Conservation (phyloP, 2,329 filamentous ascomycete genomes). For the Fusarium sp. region DNA sequence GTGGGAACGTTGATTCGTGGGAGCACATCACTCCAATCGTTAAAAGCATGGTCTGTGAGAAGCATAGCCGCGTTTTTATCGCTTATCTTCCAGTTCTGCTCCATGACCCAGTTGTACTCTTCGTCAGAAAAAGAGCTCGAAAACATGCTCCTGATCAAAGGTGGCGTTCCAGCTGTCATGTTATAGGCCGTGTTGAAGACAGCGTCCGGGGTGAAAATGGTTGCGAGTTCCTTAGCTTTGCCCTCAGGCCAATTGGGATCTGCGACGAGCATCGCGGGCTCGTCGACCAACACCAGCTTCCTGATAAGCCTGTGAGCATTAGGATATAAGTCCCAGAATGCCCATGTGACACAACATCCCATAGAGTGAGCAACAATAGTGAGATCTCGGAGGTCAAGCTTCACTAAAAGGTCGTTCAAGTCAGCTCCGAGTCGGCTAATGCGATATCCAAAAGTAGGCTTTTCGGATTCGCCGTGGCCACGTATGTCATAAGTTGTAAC, state of each 20-base stretch:
- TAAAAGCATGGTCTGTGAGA: not conserved
- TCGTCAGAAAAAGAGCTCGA: not conserved
- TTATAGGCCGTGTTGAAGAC: not conserved
- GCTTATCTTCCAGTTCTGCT: slow-evolving; percentile 1
- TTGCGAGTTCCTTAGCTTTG: not conserved
- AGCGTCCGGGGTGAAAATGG: not conserved
- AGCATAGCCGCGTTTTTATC: not conserved
- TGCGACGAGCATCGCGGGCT: not conserved
- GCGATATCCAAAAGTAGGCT: not conserved
- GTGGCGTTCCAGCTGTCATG: not conserved
- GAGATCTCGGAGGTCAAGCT: not conserved
- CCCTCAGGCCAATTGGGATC: slow-evolving; percentile 6
- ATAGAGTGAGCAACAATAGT: slow-evolving; percentile 2
- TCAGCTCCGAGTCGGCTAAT: not conserved
- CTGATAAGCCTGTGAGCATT: not conserved
- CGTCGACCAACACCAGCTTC: slow-evolving; percentile 1
- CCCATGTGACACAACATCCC: slow-evolving; percentile 6
- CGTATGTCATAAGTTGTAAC: slow-evolving; percentile 4
- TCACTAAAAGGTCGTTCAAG: not conserved
- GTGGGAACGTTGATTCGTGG: not conserved
- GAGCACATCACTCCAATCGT: slow-evolving; percentile 1
- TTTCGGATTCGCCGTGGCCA: slow-evolving; percentile 2
- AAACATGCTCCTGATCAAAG: not conserved
- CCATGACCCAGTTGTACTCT: not conserved
- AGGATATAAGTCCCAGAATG: slow-evolving; percentile 4